phyloP scores from a whole-genome alignment of 202 grass and related monocot genomes.

The Hordeum pubiflorum region DNA sequence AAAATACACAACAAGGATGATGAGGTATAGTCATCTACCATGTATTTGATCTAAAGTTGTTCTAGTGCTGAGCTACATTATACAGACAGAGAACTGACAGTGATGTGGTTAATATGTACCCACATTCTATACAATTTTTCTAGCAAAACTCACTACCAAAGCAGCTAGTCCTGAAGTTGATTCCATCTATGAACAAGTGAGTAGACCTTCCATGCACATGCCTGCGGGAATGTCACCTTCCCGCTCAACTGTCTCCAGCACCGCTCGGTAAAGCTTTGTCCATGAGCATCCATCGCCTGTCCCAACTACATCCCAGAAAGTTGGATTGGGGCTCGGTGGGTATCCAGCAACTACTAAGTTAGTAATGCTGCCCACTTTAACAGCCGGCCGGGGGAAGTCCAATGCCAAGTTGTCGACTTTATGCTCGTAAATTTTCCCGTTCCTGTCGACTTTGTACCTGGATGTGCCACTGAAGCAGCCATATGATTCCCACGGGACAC shows the following conservation, averaged over 20 bases:
- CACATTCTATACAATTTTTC: constrained; percentile 38
- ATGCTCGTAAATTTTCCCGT: constrained; percentile 94
- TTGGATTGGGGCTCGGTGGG: constrained; percentile 57
- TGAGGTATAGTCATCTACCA: constrained; percentile 28
- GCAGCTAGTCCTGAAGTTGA: constrained; percentile 20
- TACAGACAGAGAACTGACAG: constrained; percentile 17
- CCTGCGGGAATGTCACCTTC: constrained; percentile 9
- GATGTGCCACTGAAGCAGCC: constrained; percentile 90
- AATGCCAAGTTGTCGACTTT: constrained; percentile 91
- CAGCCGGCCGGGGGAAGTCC: constrained; percentile 60
- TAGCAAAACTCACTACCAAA: constrained; percentile 28
- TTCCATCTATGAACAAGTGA: constrained; percentile 68
- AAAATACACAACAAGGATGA: not conserved
- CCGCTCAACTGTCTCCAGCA: constrained; percentile 56
- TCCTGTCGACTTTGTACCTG: constrained; percentile 73
- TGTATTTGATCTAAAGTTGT: constrained; percentile 28
- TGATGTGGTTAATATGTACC: constrained; percentile 12
- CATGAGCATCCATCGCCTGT: constrained; percentile 56
- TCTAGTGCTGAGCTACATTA: constrained; percentile 25
- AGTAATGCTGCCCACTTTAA: constrained; percentile 45
- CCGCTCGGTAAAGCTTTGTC: constrained; percentile 71
- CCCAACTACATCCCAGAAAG: constrained; percentile 46
- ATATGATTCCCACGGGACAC: constrained; percentile 84
- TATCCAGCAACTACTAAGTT: constrained; percentile 64
- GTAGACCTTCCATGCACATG: constrained; percentile 45